Evolutionary conservation across 208 protist species (phyloP), one percentile per base, ranked within the genome.

Genomic region (Trypanosoma vivax): DNA sequence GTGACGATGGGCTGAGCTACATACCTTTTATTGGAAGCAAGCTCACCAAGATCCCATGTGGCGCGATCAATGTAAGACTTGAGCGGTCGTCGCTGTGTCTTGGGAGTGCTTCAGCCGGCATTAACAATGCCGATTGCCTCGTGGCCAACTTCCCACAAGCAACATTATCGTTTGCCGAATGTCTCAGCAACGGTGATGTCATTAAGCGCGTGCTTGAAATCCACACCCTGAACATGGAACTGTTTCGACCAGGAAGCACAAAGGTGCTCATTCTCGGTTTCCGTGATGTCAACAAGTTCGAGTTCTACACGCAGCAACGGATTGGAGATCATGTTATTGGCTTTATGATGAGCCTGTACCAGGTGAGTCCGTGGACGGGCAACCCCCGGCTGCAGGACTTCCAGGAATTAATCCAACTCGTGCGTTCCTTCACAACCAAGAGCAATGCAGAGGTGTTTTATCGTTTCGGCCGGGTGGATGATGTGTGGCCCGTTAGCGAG

Each of bases 351-450:
- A 77, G 60, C n/a, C 70, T 94, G 25, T 58, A 59, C 33, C 87
- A 94, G 73, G 76, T 72, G 2, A 71, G 86, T 60, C 87, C 87
- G 18, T 94, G 87, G 83, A 94, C 87, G 7, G 87, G 87, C 25
- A 94, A 91, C 55, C 87, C 87, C 35, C 76, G 80, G 42, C 88
- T 90, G 41, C 68, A 70, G 28, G 87, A 94, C 52, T 91, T 94
- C 67, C 80, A 90, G 54, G 83, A 90, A 53, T 75, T 94, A 53
- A 75, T 87, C 34, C 54, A 51, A 24, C 64, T 94, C 18, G 56
- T 91, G 30, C 70, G 76, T 42, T 87, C 82, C n/a, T 94, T 94
- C 59, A 90, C 79, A 0, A 70, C 84, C 48, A 73, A 77, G 45
- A 63, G 61, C 29, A 88, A 87, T 53, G 70, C 64, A 2, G 59